phyloP scores from a whole-genome alignment of 148 eudicot genomes.

The Silene conica region DNA sequence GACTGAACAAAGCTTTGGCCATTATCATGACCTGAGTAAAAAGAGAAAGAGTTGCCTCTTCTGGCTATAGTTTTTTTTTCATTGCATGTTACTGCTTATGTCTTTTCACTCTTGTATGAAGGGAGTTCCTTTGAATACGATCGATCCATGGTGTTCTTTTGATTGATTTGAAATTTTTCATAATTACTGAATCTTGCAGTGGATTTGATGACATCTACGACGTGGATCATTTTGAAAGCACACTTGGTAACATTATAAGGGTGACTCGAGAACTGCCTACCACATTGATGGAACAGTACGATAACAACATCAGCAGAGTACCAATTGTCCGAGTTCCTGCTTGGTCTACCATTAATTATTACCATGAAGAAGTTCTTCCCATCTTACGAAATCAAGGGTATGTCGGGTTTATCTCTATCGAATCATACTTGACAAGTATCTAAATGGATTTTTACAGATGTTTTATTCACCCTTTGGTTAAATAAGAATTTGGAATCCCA shows the following conservation, averaged over 20 bases:
- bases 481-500: neutral
- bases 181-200: slow-evolving; percentile 34
- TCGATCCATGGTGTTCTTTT: too few species aligned
- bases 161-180: neutral
- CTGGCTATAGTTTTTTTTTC: neutral
- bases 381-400: slow-evolving; percentile 61
- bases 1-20: neutral
- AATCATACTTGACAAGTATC: too few species aligned
- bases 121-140: neutral
- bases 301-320: slow-evolving; percentile 52
- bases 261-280: slow-evolving; percentile 52
- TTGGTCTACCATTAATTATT: slow-evolving; percentile 66
- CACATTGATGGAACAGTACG: slow-evolving; percentile 45
- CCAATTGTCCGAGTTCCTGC: slow-evolving; percentile 61
- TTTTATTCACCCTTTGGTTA: neutral
- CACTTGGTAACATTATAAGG: slow-evolving; percentile 43
- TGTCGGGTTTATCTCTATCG: slow-evolving; percentile 5
- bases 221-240: slow-evolving; percentile 58
- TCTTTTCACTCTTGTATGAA: too few species aligned
- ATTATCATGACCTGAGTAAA: neutral
- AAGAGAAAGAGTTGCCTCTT: neutral
- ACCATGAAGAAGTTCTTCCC: slow-evolving; percentile 59
- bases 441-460: neutral
- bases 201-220: slow-evolving; percentile 72
- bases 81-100: neutral